Evolutionary conservation across 495 filamentous ascomycete genomes (phyloP).

Genomic region (Massariosphaeria phaeospora): DNA sequence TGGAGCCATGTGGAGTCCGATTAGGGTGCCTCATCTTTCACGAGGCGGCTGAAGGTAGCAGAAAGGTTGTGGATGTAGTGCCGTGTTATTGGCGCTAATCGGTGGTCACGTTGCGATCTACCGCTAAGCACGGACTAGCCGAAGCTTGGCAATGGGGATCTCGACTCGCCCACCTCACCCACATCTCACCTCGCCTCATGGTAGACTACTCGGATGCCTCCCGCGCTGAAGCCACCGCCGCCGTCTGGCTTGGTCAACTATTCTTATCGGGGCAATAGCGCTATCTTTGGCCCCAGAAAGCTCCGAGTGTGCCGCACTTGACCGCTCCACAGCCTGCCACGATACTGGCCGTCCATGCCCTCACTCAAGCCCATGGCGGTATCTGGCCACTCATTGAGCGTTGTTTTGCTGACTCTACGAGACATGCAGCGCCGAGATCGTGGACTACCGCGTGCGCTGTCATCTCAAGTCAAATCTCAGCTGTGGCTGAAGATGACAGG

Average conservation of each 20-base stretch:
- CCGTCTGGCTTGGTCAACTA: no score
- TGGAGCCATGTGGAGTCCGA: no score
- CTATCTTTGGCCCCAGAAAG: slow-evolving; percentile 11
- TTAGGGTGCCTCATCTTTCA: no score
- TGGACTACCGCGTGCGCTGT: not conserved
- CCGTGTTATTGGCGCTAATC: not conserved
- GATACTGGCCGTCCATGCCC: not conserved
- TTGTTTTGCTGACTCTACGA: no score
- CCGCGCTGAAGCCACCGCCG: not conserved
- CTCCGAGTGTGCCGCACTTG: not conserved
- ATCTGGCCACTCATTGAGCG: no score
- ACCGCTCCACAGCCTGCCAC: slow-evolving; percentile 18
- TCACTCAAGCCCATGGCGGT: no score
- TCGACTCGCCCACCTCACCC: not conserved
- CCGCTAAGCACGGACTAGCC: not conserved
- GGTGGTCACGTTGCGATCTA: not conserved
- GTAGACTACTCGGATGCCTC: not conserved
- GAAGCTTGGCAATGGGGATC: not conserved
- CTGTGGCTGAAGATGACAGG: slow-evolving; percentile 2
- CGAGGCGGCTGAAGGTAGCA: slow-evolving; percentile 1
- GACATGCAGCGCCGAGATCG: no score
- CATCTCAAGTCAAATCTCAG: slow-evolving; percentile 3
- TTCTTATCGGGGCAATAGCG: not conserved
- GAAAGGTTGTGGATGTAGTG: not conserved
- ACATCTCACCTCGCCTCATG: not conserved